Evolutionary conservation across 2,329 filamentous ascomycete genomes (phyloP), one percentile per base, ranked within the genome.

Genomic region (Epichloe aotearoae): DNA sequence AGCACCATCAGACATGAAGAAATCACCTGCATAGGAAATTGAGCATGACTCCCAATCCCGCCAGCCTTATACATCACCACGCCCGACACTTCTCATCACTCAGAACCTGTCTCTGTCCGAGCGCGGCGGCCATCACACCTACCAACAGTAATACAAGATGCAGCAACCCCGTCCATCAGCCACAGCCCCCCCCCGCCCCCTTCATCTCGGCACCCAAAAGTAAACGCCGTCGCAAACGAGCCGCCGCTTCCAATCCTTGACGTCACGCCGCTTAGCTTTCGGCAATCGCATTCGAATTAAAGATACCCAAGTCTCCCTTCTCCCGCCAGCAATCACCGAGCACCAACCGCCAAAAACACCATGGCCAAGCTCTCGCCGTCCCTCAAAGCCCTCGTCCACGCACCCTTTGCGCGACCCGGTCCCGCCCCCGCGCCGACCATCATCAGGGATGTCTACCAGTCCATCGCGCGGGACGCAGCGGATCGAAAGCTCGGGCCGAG

Each of bases 311-410:
- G 26, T 38, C 37, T 8, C 4, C 14, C 14, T 38, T 42, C 40
- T 11, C 40, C 14, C 40, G n/a, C n/a, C 10, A 11, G 30, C 10
- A 10, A 11, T 30, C 1, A 30, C 30, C 30, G 30, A 30, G 26
- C 26, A 30, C 26, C 26, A 30, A 30, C 26, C 26, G 26, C 8
- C 26, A 30, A 30, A 30, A 11, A 30, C 30, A 30, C 30, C 57
- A 88, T 88, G 84, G 82, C 84, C 6, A 89, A 86, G 65, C 75
- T 91, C 19, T 86, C 84, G 1, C 72, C 77, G 1, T 69, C 79
- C 47, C 74, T 91, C 58, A 90, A 89, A 68, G 75, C 80, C 45
- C 77, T 90, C 55, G 83, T 90, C 68, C 84, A 84, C 59, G 78
- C 83, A 53, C 75, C 83, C 4, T 77, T 81, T 59, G 80, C 85